Base-by-base conservation (phyloP, 164 flowering plant genomes). In the Vitis cinerea region DNA sequence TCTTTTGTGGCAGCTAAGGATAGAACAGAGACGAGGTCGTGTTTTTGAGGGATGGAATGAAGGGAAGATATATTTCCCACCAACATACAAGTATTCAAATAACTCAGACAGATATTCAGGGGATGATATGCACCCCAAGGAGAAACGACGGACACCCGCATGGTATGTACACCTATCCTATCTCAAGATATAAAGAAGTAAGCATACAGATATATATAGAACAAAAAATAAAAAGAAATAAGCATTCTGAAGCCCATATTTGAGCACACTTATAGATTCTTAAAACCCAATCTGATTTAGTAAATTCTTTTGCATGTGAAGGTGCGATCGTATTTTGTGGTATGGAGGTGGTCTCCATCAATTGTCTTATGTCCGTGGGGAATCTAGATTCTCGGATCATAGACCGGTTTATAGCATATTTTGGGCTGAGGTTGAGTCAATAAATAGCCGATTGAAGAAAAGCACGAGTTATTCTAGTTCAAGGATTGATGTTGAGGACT, bases 81-180 rank as follows among this genome's bases (percentile, higher is more conserved):
- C 99, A 27, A 94, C 99, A 12, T 94, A 94, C 81, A 94, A 94
- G 75, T 94, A 94, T 79, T 90, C 97, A 55, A 85, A 80, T 60
- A 92, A 94, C 70, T 94, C 99, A 29, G 99, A 94, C 74, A 81
- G 96, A 80, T 94, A 92, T 81, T 84, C 95, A 15, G 99, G 99
- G 63, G 92, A 88, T 63, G 93, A 88, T 63, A 77, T 84, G 87
- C 93, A 86, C 71, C 87, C 90, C 2, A 94, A 91, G 77, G 98
- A 94, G 86, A 94, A 94, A 79, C 82, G 96, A 14, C 75, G 99
- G 62, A 94, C 98, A 31, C 99, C 99, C 8, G 99, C 98, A 68
- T 94, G 99, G 99, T 94, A 84, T 80, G 77, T 62, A 48, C 59
- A 54, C 66, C 23, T 23, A 9, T 17, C 64, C 67, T 11, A 59